phyloP scores from a whole-genome alignment of 2,329 filamentous ascomycete genomes.

The Bipolaris zeicola region DNA sequence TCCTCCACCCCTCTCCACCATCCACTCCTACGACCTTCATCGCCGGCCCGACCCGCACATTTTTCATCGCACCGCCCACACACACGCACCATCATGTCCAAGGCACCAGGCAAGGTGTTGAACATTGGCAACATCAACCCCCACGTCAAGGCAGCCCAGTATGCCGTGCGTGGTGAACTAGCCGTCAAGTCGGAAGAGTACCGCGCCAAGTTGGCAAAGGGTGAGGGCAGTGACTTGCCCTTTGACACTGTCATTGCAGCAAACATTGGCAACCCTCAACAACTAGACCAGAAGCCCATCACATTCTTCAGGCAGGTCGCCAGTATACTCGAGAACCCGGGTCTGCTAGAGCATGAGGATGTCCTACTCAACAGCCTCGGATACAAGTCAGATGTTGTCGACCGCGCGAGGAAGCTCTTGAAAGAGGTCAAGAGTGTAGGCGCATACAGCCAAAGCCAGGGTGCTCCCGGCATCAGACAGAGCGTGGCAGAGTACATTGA shows the following conservation, averaged over 20 bases:
- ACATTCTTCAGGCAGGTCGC: conserved; percentile 98
- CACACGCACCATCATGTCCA: conserved; percentile 53
- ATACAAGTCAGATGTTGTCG: conserved; percentile 89
- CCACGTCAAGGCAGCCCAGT: conserved; percentile 83
- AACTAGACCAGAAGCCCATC: conserved; percentile 98
- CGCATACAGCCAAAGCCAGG: conserved; percentile 94
- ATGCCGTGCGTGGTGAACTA: conserved; percentile 95
- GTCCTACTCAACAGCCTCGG: conserved; percentile 76
- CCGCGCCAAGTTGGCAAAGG: conserved; percentile 69
- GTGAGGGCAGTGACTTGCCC: conserved; percentile 69
- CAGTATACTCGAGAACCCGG: conserved; percentile 88
- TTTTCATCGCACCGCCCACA: conserved; percentile 1
- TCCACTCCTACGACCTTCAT: conserved; percentile 1
- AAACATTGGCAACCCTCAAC: conserved; percentile 99
- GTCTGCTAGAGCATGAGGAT: conserved; percentile 79
- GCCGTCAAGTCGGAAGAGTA: conserved; percentile 93
- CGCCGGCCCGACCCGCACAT: conserved; percentile 4
- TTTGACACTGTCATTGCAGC: conserved; percentile 93
- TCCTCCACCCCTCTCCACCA: conserved; percentile 6
- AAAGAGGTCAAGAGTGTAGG: conserved; percentile 87
- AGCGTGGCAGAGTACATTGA: conserved; percentile 94
- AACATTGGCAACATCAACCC: conserved; percentile 90
- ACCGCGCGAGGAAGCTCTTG: conserved; percentile 79
- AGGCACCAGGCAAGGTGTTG: conserved; percentile 55
- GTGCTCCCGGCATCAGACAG: conserved; percentile 82